Conservation (phyloP, 2,329 filamentous ascomycete genomes). For the Pseudogymnoascus destructans region DNA sequence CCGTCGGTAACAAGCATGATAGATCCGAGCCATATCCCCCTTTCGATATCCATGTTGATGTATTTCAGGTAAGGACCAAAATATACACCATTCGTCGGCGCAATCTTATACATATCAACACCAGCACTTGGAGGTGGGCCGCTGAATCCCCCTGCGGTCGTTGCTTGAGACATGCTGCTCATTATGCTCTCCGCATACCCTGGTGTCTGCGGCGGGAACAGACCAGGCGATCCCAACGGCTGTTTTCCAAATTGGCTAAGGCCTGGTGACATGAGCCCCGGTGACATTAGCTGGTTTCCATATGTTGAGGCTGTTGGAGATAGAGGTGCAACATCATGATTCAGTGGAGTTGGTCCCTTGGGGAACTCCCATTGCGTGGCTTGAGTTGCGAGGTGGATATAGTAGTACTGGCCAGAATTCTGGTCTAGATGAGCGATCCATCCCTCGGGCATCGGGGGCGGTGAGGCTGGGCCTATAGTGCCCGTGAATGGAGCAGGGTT, state of each 20-base stretch:
- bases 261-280: conserved; percentile 51
- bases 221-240: conserved; percentile 62
- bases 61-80: conserved; percentile 95
- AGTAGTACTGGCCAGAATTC: conserved; percentile 96
- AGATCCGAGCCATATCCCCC: conserved; percentile 81
- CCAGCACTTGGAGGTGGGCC: conserved; percentile 81
- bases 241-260: conserved; percentile 43
- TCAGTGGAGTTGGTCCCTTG: conserved; percentile 82
- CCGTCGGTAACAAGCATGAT: conserved; percentile 88
- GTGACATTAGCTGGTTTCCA: conserved; percentile 59
- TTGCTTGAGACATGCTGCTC: conserved; percentile 63
- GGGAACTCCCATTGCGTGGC: conserved; percentile 99
- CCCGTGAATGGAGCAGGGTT: conserved; percentile 30
- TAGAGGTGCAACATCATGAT: conserved; percentile 67
- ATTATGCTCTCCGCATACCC: conserved; percentile 78
- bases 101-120: conserved; percentile 86
- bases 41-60: conserved; percentile 92
- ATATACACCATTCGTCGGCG: conserved; percentile 91
- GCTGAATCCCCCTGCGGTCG: conserved; percentile 68
- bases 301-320: conserved; percentile 71
- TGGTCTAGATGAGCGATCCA: conserved; percentile 97
- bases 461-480: conserved; percentile 57
- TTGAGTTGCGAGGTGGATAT: conserved; percentile 90
- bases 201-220: conserved; percentile 65
- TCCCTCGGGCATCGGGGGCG: conserved; percentile 86